Evolutionary conservation across 345 rosid genomes (phyloP).

Genomic region (Hevea brasiliensis): DNA sequence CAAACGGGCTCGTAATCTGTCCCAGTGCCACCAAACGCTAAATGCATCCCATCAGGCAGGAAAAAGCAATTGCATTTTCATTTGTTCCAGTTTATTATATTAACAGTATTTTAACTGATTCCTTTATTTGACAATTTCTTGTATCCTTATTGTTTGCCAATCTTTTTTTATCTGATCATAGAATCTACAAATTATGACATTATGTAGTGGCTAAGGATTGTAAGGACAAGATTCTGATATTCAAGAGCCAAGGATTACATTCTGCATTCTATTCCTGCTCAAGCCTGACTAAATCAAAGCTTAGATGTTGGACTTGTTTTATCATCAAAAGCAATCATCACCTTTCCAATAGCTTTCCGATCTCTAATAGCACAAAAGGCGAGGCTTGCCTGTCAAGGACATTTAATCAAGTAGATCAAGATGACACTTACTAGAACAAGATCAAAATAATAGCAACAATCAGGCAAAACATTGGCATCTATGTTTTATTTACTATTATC

Average conservation of each 20-base stretch:
- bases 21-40: too few species aligned
- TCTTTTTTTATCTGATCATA: neutral
- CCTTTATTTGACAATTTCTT: neutral
- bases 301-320: constrained; percentile 45
- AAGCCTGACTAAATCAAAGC: constrained; percentile 41
- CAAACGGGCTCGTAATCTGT: too few species aligned
- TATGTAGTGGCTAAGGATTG: neutral
- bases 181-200: neutral
- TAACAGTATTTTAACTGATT: neutral
- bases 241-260: neutral
- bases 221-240: neutral
- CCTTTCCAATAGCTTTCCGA: constrained; percentile 87
- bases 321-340: constrained; percentile 60
- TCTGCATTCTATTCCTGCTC: neutral
- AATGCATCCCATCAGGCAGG: neutral
- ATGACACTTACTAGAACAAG: neutral
- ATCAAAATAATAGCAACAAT: neutral
- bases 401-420: neutral
- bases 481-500: neutral
- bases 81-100: neutral
- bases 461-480: neutral
- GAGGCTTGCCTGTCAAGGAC: constrained; percentile 63
- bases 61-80: neutral
- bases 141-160: neutral
- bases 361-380: constrained; percentile 83